Percentiles rank a stretch among this genome's conserved stretches.
Conservation (phyloP, 2,329 filamentous ascomycete species). For the Emmonsiellopsis sp. region DNA sequence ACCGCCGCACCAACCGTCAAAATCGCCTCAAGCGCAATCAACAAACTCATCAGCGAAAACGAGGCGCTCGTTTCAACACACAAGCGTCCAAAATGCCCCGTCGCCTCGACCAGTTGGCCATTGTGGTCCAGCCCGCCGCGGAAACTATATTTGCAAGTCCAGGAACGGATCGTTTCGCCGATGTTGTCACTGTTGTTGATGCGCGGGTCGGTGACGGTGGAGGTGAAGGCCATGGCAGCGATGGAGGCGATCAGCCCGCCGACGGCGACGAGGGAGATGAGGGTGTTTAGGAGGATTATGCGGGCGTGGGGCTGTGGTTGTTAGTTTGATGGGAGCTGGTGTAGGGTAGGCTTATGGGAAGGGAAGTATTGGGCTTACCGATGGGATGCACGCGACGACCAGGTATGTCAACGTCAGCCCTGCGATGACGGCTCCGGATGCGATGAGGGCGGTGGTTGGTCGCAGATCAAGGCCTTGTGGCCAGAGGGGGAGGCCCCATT, state of each 20-base stretch:
- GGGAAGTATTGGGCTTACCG: constrained; percentile 19
- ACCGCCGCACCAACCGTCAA: constrained; percentile 23
- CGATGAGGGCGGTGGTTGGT: constrained; percentile 29
- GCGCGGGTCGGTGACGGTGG: constrained; percentile 21
- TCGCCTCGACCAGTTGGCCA: constrained; percentile 16
- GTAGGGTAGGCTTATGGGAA: constrained; percentile 3
- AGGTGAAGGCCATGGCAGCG: constrained; percentile 23
- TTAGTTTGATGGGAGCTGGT: background rate
- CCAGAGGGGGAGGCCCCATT: constrained; percentile 31
- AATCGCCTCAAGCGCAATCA: constrained; percentile 26
- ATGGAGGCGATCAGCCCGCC: constrained; percentile 29
- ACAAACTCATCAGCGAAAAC: constrained; percentile 26
- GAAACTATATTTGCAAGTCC: constrained; percentile 34
- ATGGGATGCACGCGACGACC: constrained; percentile 24
- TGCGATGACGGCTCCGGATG: constrained; percentile 29
- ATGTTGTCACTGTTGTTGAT: constrained; percentile 18
- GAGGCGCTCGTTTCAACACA: constrained; percentile 29
- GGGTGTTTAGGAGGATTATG: constrained; percentile 25
- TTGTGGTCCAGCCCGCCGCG: constrained; percentile 9
- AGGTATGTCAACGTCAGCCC: constrained; percentile 26
- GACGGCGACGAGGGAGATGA: constrained; percentile 24
- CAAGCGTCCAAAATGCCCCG: constrained; percentile 28
- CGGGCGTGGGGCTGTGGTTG: constrained; percentile 25
- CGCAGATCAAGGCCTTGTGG: constrained; percentile 33
- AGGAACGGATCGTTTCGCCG: constrained; percentile 31